phyloP scores from a whole-genome alignment of 345 rosid genomes.

The Geranium rotundifolium region DNA sequence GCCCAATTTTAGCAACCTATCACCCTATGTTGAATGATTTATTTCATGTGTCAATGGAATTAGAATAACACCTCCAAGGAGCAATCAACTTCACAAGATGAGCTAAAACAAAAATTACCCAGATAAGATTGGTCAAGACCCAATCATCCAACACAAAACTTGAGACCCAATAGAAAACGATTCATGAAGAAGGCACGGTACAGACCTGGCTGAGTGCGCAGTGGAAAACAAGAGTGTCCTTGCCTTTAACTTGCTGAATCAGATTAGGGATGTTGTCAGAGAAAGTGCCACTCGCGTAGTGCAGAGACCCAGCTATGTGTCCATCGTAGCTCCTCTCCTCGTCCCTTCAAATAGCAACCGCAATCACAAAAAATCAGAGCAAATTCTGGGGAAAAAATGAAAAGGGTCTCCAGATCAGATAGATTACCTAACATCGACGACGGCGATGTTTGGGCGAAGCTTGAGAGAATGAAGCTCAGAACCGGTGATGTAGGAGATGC shows the following conservation, averaged over 20 bases:
- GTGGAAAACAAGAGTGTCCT: constrained; percentile 92
- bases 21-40: too few species aligned
- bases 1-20: too few species aligned
- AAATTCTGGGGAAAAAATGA: not conserved
- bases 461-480: constrained; percentile 63
- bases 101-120: not conserved
- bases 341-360: constrained; percentile 30
- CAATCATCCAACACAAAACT: too few species aligned
- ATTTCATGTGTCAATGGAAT: too few species aligned
- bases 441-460: constrained; percentile 59
- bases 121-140: too few species aligned
- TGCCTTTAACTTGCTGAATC: constrained; percentile 59
- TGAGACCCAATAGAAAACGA: not conserved
- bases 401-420: not conserved
- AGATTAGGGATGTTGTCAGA: constrained; percentile 67
- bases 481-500: constrained; percentile 67
- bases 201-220: constrained; percentile 93
- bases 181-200: not conserved
- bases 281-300: constrained; percentile 64
- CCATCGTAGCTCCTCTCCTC: constrained; percentile 94
- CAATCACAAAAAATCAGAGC: not conserved
- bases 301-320: constrained; percentile 82
- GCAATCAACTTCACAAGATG: too few species aligned
- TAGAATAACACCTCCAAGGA: too few species aligned
- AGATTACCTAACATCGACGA: constrained; percentile 72